Evolutionary conservation across 371 early-diverging fungal species (phyloP).

Genomic region (Syncephalastrum contaminatum): DNA sequence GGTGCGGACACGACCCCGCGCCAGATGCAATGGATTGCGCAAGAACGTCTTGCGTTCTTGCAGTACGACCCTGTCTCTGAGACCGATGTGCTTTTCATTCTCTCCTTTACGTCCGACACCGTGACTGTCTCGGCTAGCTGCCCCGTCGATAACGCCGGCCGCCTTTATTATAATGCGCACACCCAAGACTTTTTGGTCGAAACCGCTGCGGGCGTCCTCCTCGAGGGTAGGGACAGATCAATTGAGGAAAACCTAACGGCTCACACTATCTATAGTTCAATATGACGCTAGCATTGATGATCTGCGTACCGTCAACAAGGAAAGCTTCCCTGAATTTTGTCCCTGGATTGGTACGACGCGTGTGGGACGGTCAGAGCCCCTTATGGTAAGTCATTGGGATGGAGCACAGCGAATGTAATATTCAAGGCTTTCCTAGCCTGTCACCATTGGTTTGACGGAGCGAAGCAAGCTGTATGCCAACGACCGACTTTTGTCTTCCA

Average conservation of each 20-base stretch:
- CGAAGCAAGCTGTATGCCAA: constrained; percentile 84
- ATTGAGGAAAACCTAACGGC: background rate
- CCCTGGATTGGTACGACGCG: constrained; percentile 67
- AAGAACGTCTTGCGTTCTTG: constrained; percentile 24
- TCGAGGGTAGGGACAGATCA: constrained; percentile 23
- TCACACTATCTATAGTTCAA: constrained; percentile 9
- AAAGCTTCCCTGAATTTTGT: constrained; percentile 58
- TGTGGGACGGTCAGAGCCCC: constrained; percentile 33
- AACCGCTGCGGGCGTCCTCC: constrained; percentile 42
- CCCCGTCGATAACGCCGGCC: constrained; percentile 8
- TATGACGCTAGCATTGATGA: too few relatives aligned
- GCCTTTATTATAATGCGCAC: constrained; percentile 28
- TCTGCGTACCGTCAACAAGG: too few relatives aligned
- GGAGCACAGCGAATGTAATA: too few relatives aligned
- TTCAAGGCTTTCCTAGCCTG: constrained; percentile 22
- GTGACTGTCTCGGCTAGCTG: too few relatives aligned
- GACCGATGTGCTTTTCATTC: constrained; percentile 25
- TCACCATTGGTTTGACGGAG: constrained; percentile 73
- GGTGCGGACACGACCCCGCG: too few relatives aligned
- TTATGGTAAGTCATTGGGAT: constrained; percentile 27
- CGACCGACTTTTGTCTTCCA: constrained; percentile 63
- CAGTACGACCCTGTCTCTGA: constrained; percentile 29
- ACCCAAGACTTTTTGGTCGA: constrained; percentile 49
- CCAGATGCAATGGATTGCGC: constrained; percentile 29
- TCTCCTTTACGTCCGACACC: too few relatives aligned